Evolutionary conservation across 176 grass and related monocot species (phyloP).

Genomic region (Eremochloa ophiuroides): DNA sequence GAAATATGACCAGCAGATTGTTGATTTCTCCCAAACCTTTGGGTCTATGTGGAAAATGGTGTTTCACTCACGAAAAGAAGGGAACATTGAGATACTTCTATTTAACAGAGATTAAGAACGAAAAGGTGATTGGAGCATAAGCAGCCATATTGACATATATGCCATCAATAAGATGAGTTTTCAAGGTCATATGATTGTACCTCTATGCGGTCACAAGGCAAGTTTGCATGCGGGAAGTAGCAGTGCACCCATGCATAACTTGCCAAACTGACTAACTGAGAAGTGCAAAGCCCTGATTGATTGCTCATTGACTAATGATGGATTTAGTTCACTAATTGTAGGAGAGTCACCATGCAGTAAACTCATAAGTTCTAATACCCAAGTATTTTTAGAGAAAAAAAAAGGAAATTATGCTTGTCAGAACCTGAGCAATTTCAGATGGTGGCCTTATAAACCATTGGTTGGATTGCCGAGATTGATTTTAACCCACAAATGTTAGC

Average conservation of each 20-base stretch:
- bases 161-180: slow-evolving; percentile 34
- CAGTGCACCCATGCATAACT: slow-evolving; percentile 17
- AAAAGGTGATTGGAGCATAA: slow-evolving; percentile 35
- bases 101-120: background rate
- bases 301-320: slow-evolving; percentile 1
- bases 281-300: background rate
- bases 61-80: slow-evolving; percentile 31
- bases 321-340: background rate
- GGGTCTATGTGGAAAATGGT: slow-evolving; percentile 11
- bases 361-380: background rate
- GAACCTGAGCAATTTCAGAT: background rate
- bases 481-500: background rate
- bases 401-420: background rate
- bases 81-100: background rate
- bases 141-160: slow-evolving; percentile 44
- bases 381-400: background rate
- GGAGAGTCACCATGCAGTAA: background rate
- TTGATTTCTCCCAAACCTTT: slow-evolving; percentile 20
- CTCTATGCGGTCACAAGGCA: background rate
- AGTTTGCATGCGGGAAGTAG: background rate
- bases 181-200: background rate
- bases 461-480: background rate
- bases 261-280: slow-evolving; percentile 15
- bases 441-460: background rate
- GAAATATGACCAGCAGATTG: background rate